Base-by-base conservation (phyloP, 169 alveolate species). In the Eimeria necatrix region DNA sequence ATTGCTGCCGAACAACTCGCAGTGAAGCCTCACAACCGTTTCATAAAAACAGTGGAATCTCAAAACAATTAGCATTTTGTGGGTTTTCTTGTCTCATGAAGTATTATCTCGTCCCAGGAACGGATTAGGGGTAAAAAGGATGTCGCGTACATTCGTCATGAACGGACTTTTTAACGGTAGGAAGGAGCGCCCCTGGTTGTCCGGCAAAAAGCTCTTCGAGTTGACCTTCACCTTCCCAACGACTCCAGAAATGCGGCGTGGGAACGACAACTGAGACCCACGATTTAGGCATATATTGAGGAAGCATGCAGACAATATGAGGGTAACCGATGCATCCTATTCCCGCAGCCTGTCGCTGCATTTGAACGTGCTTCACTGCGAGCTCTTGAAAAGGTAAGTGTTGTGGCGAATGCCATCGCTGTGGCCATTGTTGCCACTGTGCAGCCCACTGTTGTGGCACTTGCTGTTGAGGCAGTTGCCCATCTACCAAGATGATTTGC, bases 151-250 rank as follows among this genome's bases (percentile, higher is more conserved):
- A 16, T n/a, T n/a, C 18, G n/a, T n/a, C 6, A 59, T 26, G 74
- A 56, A 83, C 70, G 56, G 91, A 56, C 46, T 20, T 32, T 56
- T 61, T 85, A 22, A 61, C 51, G 93, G 81, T n/a, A 20, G 93
- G 93, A 60, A 85, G 93, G 2, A 61, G 81, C 4, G 81, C 49
- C 24, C 81, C 93, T 85, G 22, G 32, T 53, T 61, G 74, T 20
- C 93, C 93, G 12, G 41, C 81, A 46, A 85, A 85, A 10, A 85
- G 93, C 93, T 85, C 93, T n/a, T 85, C 93, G 22, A 60, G 64
- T 16, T 48, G 64, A 20, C 12, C 60, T 46, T 14, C 26, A 48
- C 56, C 32, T 14, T 12, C 48, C 81, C 93, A 83, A 53, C 9
- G 60, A 32, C 91, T 83, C 73, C 91, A 56, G n/a, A 56, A 9